Conservation (phyloP, 2,329 filamentous ascomycete species). For the Neonectria ditissima region DNA sequence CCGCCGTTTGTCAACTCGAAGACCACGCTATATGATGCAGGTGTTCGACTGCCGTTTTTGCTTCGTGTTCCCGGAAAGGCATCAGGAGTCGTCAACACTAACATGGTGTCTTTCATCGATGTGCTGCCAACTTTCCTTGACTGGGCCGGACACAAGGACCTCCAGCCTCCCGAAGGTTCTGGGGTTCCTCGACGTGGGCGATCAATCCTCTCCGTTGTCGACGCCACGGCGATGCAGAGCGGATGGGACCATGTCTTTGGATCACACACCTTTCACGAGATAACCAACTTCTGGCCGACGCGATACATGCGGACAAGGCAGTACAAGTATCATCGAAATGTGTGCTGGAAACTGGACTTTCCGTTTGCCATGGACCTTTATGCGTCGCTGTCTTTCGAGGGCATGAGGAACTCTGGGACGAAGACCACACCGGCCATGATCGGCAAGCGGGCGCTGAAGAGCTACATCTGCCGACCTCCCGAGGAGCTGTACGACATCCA, state of each 20-base stretch:
- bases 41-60: conserved; percentile 57
- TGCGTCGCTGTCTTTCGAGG: conserved; percentile 57
- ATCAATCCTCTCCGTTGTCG: conserved; percentile 54
- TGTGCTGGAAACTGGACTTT: conserved; percentile 62
- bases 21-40: conserved; percentile 62
- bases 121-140: conserved; percentile 59
- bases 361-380: conserved; percentile 61
- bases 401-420: conserved; percentile 53
- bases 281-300: conserved; percentile 64
- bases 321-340: conserved; percentile 64
- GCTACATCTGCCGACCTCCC: conserved; percentile 57
- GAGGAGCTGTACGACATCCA: conserved; percentile 62
- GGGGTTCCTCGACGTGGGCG: conserved; percentile 43
- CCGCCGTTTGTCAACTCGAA: conserved; percentile 64
- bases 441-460: conserved; percentile 53
- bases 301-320: conserved; percentile 55
- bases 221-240: conserved; percentile 28
- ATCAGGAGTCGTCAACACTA: conserved; percentile 51
- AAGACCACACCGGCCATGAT: conserved; percentile 39
- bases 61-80: conserved; percentile 49
- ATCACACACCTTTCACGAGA: conserved; percentile 64
- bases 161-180: conserved; percentile 24
- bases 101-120: conserved; percentile 60
- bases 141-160: conserved; percentile 47
- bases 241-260: conserved; percentile 57